Evolutionary conservation across 345 rosid species (phyloP), one percentile per base, ranked within the genome.

Genomic region (Gossypium ekmanianum): DNA sequence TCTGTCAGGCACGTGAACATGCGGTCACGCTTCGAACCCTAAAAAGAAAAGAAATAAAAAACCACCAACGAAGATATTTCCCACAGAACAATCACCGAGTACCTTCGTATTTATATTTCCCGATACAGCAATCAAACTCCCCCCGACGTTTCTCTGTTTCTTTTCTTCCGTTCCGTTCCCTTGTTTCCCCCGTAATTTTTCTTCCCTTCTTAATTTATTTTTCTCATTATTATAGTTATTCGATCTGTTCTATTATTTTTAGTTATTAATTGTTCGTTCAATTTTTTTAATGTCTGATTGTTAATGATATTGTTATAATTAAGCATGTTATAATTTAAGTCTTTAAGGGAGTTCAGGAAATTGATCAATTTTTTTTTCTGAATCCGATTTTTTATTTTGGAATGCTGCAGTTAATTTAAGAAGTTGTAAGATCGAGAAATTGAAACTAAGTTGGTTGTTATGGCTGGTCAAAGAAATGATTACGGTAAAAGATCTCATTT

Each of bases 401-500:
- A 9, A 29, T 70, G 45, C 5, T 52, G 61, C 74, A 70, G 61
- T 29, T 70, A n/a, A 51, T 51, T 51, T 17, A 50, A 50, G 44
- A 48, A 7, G 72, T 45, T 43, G 13, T 6, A 67, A 67, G 56
- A 67, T 67, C 71, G 11, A 47, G 34, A 47, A 7, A 22, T 67
- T 22, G 54, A 22, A 20, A 22, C 18, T 13, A 22, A 47, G 39
- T 54, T 18, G 2, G 57, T 48, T 61, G 14, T 50, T 59, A 90
- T 90, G 94, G 89, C 86, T 55, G 81, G 84, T 18, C 80, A 75
- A 65, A 83, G 74, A 71, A 87, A 84, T 70, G 75, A 65, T 74
- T 79, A 83, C 44, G 90, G 92, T 41, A 87, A 84, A 64, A 78
- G 85, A 72, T 63, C 80, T 65, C 81, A 70, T 84, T 83, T 84